Conservation (phyloP, 495 filamentous ascomycete genomes). For the Barbatosphaeria neglecta region DNA sequence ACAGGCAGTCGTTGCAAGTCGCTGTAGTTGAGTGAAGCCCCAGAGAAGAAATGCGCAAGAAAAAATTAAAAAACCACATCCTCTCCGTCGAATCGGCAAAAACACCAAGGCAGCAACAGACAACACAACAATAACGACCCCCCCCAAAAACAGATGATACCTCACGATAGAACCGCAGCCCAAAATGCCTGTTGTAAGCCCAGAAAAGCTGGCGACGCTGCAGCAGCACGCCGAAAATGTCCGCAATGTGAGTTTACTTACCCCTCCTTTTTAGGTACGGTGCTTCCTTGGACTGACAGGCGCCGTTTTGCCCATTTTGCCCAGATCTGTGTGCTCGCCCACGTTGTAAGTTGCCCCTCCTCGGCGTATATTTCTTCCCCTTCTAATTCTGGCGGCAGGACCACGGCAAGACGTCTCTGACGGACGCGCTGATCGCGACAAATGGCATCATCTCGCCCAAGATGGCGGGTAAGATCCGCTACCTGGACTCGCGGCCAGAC, state of each 20-base stretch:
- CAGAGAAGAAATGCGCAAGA: too few species aligned
- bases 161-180: too few species aligned
- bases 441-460: constrained; percentile 99
- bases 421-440: constrained; percentile 90
- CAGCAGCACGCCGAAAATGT: constrained; percentile 77
- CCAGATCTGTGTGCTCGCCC: constrained; percentile 93
- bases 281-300: too few species aligned
- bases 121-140: too few species aligned
- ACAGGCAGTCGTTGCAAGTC: too few species aligned
- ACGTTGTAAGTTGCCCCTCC: constrained; percentile 43
- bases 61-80: too few species aligned
- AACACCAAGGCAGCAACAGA: too few species aligned
- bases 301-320: constrained; percentile 2
- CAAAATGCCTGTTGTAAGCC: constrained; percentile 78
- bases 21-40: too few species aligned
- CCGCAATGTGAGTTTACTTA: constrained; percentile 70
- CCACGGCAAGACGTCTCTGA: constrained; percentile 97
- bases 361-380: not conserved
- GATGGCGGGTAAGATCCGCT: constrained; percentile 93
- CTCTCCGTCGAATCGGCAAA: too few species aligned
- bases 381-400: constrained; percentile 39
- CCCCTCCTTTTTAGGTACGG: too few species aligned
- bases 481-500: constrained; percentile 91
- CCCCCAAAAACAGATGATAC: too few species aligned
- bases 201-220: constrained; percentile 74